A percentile compares a stretch with the other conserved stretches of the same genome.
Evolutionary conservation across 2,329 filamentous ascomycete species (phyloP).

Genomic region (Calonectria hongkongensis): DNA sequence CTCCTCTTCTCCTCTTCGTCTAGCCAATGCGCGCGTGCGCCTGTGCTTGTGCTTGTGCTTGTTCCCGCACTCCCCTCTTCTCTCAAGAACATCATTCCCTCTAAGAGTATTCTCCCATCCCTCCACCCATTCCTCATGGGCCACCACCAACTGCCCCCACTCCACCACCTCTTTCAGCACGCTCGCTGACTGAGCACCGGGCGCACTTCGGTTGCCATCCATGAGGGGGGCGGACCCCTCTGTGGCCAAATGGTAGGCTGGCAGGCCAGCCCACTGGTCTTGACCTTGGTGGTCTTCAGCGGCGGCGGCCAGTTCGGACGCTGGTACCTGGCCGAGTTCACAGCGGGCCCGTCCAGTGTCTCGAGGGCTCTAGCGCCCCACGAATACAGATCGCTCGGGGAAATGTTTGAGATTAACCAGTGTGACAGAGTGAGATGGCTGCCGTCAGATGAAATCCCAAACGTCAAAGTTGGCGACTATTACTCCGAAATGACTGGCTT

Average conservation of each 20-base stretch:
- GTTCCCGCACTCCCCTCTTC: constrained; percentile 25
- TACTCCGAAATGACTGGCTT: constrained; percentile 19
- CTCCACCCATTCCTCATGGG: constrained; percentile 26
- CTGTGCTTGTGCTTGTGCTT: not conserved
- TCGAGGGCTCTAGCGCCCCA: constrained; percentile 33
- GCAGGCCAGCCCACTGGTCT: constrained; percentile 7
- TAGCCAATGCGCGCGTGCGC: constrained; percentile 18
- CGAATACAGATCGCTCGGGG: constrained; percentile 41
- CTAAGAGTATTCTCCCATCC: constrained; percentile 12
- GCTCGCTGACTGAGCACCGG: constrained; percentile 24
- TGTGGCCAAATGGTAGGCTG: constrained; percentile 2
- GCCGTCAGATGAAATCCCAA: constrained; percentile 26
- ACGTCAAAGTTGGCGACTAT: constrained; percentile 13
- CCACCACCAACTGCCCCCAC: constrained; percentile 30
- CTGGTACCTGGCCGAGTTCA: constrained; percentile 23
- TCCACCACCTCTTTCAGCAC: constrained; percentile 28
- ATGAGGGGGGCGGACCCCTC: not conserved
- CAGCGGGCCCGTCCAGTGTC: constrained; percentile 20
- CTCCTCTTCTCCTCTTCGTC: constrained; percentile 19
- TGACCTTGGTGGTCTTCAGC: constrained; percentile 22
- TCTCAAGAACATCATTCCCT: constrained; percentile 27
- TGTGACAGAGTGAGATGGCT: constrained; percentile 30
- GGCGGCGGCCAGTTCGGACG: constrained; percentile 28
- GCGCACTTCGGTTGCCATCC: constrained; percentile 38
- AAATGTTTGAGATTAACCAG: constrained; percentile 41